Evolutionary conservation across 352 stramenopile species (phyloP).

Genomic region (Globisporangium radiosum): DNA sequence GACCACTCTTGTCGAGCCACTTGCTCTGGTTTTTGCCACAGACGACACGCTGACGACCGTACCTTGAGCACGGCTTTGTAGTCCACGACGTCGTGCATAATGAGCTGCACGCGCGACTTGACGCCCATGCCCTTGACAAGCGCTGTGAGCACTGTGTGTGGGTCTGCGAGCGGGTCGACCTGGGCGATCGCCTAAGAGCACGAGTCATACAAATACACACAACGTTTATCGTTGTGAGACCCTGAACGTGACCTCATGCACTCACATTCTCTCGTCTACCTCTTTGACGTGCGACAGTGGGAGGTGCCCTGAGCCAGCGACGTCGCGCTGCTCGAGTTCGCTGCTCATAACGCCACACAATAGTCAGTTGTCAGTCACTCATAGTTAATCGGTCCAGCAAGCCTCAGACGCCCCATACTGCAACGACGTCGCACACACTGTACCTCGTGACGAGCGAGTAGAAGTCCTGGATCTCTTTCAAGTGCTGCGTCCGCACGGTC

Average conservation of each 20-base stretch:
- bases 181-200: slow-evolving; percentile 27
- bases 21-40: background rate
- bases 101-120: slow-evolving; percentile 33
- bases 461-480: slow-evolving; percentile 81
- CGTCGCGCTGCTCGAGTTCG: slow-evolving; percentile 50
- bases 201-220: background rate
- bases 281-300: slow-evolving; percentile 28
- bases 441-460: slow-evolving; percentile 50
- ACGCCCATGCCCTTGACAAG: slow-evolving; percentile 36
- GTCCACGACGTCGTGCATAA: slow-evolving; percentile 43
- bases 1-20: background rate
- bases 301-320: slow-evolving; percentile 32
- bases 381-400: background rate
- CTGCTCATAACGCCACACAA: slow-evolving; percentile 12
- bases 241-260: background rate
- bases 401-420: too few species aligned
- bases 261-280: slow-evolving; percentile 4
- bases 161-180: slow-evolving; percentile 47
- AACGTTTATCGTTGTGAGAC: background rate
- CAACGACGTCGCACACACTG: background rate
- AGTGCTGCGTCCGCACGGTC: slow-evolving; percentile 72
- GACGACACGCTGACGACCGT: background rate
- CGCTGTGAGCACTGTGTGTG: slow-evolving; percentile 18
- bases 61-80: slow-evolving; percentile 57
- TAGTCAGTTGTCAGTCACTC: background rate